Conservation (phyloP, 176 grass and related monocot species). For the Triticum urartu region DNA sequence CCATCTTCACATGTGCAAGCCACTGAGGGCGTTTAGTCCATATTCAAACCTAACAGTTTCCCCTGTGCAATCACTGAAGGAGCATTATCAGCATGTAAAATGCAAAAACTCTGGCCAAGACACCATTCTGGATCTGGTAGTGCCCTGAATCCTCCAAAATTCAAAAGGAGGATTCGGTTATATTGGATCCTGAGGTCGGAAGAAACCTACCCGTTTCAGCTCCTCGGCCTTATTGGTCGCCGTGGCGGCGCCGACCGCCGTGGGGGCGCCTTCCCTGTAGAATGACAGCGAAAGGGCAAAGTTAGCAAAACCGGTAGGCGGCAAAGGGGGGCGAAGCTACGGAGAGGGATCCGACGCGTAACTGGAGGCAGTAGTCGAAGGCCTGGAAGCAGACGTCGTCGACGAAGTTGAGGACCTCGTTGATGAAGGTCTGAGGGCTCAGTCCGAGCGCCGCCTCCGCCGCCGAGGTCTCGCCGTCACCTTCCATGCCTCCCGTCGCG, state of each 20-base stretch:
- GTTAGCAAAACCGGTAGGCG: neutral
- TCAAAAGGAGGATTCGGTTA: neutral
- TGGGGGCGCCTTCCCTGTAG: constrained; percentile 31
- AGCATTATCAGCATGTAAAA: neutral
- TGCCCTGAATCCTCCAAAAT: neutral
- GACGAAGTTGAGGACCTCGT: constrained; percentile 33
- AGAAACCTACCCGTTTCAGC: constrained; percentile 34
- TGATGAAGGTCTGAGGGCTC: constrained; percentile 27
- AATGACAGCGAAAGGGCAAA: neutral
- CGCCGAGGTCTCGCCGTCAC: constrained; percentile 4
- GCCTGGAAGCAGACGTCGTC: constrained; percentile 7
- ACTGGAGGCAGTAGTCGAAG: constrained; percentile 48
- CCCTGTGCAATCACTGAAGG: neutral
- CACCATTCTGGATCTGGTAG: neutral
- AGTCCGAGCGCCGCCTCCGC: constrained; percentile 44
- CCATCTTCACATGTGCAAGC: neutral
- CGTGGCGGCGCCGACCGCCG: constrained; percentile 13
- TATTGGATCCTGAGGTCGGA: neutral
- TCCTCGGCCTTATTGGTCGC: constrained; percentile 26
- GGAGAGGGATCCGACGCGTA: constrained; percentile 8
- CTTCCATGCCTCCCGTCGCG: constrained; percentile 9
- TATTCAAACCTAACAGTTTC: neutral
- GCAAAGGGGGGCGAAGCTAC: neutral
- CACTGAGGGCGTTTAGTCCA: neutral
- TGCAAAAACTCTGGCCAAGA: neutral